A percentile compares a stretch with the other conserved stretches of the same genome.
These are phyloP conservation scores for Diaporthe amygdali DNA, from an alignment of 2,329 filamentous ascomycete genomes.

Conservation along the genomic window DNA sequence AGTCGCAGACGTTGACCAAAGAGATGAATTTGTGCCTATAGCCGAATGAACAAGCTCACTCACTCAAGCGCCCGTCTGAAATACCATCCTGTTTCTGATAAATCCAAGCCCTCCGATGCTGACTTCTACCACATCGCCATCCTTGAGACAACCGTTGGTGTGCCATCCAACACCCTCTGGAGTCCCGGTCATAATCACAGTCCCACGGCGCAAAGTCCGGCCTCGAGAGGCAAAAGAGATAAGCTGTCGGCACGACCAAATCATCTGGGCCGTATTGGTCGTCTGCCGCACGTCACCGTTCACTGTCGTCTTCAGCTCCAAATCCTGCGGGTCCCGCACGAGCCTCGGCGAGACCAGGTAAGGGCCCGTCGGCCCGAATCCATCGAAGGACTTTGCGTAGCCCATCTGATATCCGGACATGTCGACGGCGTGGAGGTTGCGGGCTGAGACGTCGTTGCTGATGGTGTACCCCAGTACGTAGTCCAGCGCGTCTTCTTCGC, in stretches of 20 bases:
- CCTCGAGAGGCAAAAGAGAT: not conserved
- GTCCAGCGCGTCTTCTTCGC: conserved; percentile 50
- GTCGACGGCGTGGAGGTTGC: not conserved
- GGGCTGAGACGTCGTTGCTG: conserved; percentile 8
- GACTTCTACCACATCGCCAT: not conserved
- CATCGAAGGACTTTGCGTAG: conserved; percentile 10
- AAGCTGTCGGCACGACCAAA: not conserved
- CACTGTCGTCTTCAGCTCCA: conserved; percentile 1
- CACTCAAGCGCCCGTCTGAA: not conserved
- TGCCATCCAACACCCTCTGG: not conserved
- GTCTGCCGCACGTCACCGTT: conserved; percentile 13
- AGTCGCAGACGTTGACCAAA: not conserved
- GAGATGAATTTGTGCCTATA: not conserved
- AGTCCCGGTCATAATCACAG: not conserved
- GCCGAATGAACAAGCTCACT: not conserved
- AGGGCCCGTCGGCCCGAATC: not conserved
- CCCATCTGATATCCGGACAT: not conserved
- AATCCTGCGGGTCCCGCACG: not conserved
- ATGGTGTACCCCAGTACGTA: conserved; percentile 14
- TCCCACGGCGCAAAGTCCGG: not conserved
- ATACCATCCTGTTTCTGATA: not conserved
- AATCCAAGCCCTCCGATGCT: not conserved
- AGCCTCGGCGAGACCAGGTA: not conserved
- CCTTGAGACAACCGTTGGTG: not conserved
- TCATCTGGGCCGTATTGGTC: not conserved